Evolutionary conservation across 2,329 filamentous ascomycete species (phyloP), one percentile per base, ranked within the genome.

Genomic region (Leptodontidium sp.): DNA sequence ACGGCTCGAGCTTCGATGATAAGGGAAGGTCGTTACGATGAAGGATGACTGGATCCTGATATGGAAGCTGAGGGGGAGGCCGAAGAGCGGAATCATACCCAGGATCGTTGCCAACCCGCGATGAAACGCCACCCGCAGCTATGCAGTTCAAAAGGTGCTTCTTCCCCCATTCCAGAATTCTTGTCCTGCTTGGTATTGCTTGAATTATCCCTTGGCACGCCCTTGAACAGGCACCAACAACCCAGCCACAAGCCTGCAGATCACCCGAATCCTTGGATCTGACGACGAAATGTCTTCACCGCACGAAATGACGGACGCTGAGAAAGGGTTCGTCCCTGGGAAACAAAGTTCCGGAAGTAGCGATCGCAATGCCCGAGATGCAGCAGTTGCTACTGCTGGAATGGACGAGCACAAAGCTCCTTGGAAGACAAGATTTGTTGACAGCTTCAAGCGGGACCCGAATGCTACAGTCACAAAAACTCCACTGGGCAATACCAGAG

Each of bases 401-500:
- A 57, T 53, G 50, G 59, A 67, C n/a, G 21, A 61, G 35, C 68
- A 47, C 17, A 64, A 65, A 38, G 68, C 61, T 12, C 71, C 74
- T 43, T 77, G 72, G 73, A 63, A 58, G 17, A 70, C 61, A 2
- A 66, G 74, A 6, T 71, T 77, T 21, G 63, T 76, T 43, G 74
- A 76, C 52, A 77, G 75, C 50, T 78, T 78, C 67, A 73, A 72
- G 26, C 68, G 76, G 8, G 76, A 77, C 68, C 75, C 76, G 1
- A 74, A 76, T 64, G 90, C 88, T 61, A 85, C 79, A 65, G 80
- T 84, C 59, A 67, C 82, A 77, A 49, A 81, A 80, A 70, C 67
- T 29, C 57, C 68, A 26, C 64, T 66, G 12, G 50, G 24, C 8
- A 47, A 58, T 5, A 38, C 24, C 0, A 67, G 59, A 12, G 63